Evolutionary conservation across 805 yeast genomes (phyloP), one percentile per base, ranked within the genome.

Genomic region (Starmera quercuum): DNA sequence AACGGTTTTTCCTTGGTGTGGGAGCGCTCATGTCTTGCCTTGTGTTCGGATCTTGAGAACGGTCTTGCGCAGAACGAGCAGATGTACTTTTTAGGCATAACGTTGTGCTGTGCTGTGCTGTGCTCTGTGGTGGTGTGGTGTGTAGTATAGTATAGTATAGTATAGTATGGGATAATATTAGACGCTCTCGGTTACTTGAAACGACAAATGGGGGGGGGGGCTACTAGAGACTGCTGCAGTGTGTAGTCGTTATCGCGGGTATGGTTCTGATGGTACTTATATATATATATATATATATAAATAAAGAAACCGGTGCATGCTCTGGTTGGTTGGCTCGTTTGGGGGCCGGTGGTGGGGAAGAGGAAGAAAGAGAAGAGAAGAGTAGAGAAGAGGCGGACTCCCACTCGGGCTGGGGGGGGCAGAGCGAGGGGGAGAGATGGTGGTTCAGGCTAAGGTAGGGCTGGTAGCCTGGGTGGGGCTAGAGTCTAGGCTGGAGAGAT

Each of bases 1-100:
- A 80, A 83, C 1, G 94, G 94, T 41, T 85, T 75, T 47, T 78
- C 85, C 47, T 81, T 81, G 11, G 87, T 81, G 51, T 83, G 92
- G 1, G 86, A 77, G 19, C 88, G 59, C 54, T 83, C 90, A 47
- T 83, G 92, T 31, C 92, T 69, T 27, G 79, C 73, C 45, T 80
- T 71, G 54, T 83, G 92, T 53, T 83, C 92, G 9, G 83, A 73
- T 33, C 92, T 61, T n/a, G 86, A 75, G 50, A 83, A 83, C 6
- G 85, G 80, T 41, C 88, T 65, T 21, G 87, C 83, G 47, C 95
- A 83, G 51, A 73, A 83, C 6, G 83, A 75, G 58, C 95, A 83
- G 26, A 80, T 71, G 55, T 82, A 83, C 14, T 27, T 27, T 18
- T 27, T 27, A 3, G 30, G 30, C 30, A 27, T 27, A 9, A 14